Base-by-base conservation (phyloP, 2,329 filamentous ascomycete genomes). In the Claviceps paspali region DNA sequence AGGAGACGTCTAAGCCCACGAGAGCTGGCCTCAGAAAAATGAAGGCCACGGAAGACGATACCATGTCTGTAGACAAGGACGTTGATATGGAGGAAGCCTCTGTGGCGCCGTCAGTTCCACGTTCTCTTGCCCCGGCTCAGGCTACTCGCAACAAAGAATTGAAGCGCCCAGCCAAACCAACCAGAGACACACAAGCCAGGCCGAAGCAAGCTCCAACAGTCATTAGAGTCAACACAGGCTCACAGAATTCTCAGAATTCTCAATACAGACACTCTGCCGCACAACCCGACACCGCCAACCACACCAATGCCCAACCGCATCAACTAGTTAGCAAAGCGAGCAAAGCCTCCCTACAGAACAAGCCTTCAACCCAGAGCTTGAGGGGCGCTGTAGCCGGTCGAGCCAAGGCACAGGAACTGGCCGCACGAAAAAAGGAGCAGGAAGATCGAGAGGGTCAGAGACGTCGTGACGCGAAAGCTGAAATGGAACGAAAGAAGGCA, bases 371-470 rank as follows among this genome's bases (percentile, higher is more conserved):
- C 7, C 63, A 69, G 38, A 82, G 70, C 50, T 64, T 86, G 37
- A 83, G 81, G 54, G 47, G 47, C 5, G 50, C 57, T 0, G 74
- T 76, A 23, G 67, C 64, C n/a, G 65, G 70, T 2, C 75, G 78
- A 36, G 71, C 77, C 0, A 83, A 81, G 52, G 79, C 82, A 2
- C 63, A 87, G 17, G 76, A 87, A 38, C 67, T 81, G 33, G 83
- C 80, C 2, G 81, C 83, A 28, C 79, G 77, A 51, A 87, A 86
- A 57, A 88, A 81, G 52, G 85, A 93, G 54, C 79, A 78, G 53
- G 86, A 93, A 48, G 84, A 92, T 52, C 75, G 77, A 33, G 82
- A 86, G 45, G 74, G 76, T 11, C 78, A 86, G 49, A 75, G 79
- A 35, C 88, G 84, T 51, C 77, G 79, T 7, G 82, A 92, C 15